Percentiles rank a stretch among this genome's conserved stretches.
phyloP scores from a whole-genome alignment of 1,284 basidiomycete species.

The Puccinia polysora region DNA sequence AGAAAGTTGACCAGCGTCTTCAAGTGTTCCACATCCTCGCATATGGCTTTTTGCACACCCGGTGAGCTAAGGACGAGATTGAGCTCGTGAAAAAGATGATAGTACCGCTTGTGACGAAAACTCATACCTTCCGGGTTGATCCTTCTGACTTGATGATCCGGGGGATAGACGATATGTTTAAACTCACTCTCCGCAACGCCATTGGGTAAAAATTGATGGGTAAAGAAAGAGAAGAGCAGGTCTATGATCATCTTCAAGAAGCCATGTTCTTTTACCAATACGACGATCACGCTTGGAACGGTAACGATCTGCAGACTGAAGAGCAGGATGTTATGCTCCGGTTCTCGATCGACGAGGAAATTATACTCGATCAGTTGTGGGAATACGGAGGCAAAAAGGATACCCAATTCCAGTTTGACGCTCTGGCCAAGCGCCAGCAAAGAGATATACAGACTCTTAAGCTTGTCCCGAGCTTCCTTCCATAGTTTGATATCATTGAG shows the following conservation, averaged over 20 bases:
- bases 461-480: constrained; percentile 72
- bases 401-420: constrained; percentile 71
- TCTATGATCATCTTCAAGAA: constrained; percentile 71
- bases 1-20: constrained; percentile 63
- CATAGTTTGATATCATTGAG: constrained; percentile 73
- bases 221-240: constrained; percentile 81
- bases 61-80: constrained; percentile 49
- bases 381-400: constrained; percentile 77
- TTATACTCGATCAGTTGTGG: constrained; percentile 82
- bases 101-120: constrained; percentile 86
- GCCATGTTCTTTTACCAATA: constrained; percentile 69
- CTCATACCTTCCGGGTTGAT: constrained; percentile 75
- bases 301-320: constrained; percentile 86
- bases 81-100: constrained; percentile 50
- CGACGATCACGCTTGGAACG: constrained; percentile 72
- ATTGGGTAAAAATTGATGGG: constrained; percentile 63
- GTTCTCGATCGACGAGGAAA: constrained; percentile 81
- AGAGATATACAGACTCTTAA: constrained; percentile 77
- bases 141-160: constrained; percentile 48
- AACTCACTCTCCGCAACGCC: constrained; percentile 56
- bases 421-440: constrained; percentile 68
- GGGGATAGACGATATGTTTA: constrained; percentile 60
- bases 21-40: constrained; percentile 61
- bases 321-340: constrained; percentile 78
- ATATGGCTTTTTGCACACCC: constrained; percentile 46